Base-by-base conservation (phyloP, 2,329 filamentous ascomycete species). In the Colletotrichum sp. region DNA sequence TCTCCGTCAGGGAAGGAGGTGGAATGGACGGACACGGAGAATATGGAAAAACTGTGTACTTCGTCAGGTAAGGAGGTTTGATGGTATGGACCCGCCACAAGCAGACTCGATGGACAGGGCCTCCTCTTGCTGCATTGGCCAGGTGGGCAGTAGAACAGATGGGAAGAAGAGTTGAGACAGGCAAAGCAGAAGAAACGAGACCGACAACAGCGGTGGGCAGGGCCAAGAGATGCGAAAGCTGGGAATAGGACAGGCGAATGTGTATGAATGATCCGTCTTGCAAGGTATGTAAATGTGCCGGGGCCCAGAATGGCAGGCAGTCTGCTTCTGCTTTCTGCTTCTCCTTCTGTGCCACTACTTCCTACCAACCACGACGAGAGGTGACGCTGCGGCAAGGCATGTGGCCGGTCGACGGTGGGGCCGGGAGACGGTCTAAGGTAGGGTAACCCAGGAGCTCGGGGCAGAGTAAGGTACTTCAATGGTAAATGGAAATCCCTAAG, bases 391-490 rank as follows among this genome's bases (percentile, higher is more conserved):
- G 65, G 71, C 66, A 73, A 71, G 60, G 69, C 69, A 71, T 71
- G 69, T 71, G 69, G 69, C 44, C 30, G 60, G 60, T 66, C 24
- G 69, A 65, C 30, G 44, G 69, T 71, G 69, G 69, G 69, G 69
- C 69, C 69, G 69, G 30, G 59, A 66, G 69, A 66, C 55, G 60
- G 32, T 49, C 39, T 32, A 68, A 18, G 44, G 65, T 68, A 68
- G 26, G 44, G 65, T 68, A 68, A 57, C 65, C 28, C 44, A 68
- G 44, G 28, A 68, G 52, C 30, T 59, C 66, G 52, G 52, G 30
- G 52, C 24, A 59, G 49, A 68, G 15, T 13, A 52, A 52, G 28
- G 57, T 60, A 60, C 24, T 60, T 60, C 15, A 60, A 18, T 28
- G 57, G 30, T 60, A n/a, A 60, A 13, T 18, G 57, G 16, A 60